phyloP scores from a whole-genome alignment of 1,139 yeast genomes.

The Yueomyces sp. region DNA sequence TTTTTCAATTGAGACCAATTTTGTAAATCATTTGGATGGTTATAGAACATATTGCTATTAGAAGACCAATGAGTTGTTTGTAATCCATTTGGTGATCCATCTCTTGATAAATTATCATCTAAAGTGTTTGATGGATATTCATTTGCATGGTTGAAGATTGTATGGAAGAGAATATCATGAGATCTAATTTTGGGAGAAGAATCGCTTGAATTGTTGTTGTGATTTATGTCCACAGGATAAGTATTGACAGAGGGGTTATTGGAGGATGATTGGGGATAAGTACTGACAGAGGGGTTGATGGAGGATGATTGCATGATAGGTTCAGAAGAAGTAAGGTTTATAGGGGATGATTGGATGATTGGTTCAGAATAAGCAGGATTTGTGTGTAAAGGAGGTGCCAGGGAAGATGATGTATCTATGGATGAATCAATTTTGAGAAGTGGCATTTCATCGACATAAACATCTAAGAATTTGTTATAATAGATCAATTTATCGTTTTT shows the following conservation, averaged over 20 bases:
- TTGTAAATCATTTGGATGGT: constrained; percentile 42
- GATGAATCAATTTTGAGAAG: constrained; percentile 17
- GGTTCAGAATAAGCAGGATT: background rate
- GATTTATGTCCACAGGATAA: too few relatives aligned
- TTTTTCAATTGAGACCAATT: constrained; percentile 44
- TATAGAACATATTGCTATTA: constrained; percentile 37
- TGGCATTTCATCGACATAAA: constrained; percentile 47
- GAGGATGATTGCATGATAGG: background rate
- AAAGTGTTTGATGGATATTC: background rate
- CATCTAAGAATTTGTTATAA: constrained; percentile 45
- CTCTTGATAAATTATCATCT: background rate
- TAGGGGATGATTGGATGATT: background rate
- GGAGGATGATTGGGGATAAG: background rate
- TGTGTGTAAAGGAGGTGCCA: background rate
- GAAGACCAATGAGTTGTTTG: constrained; percentile 10
- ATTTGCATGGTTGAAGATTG: background rate
- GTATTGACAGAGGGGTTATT: background rate
- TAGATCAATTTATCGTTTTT: constrained; percentile 41
- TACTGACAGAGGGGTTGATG: background rate
- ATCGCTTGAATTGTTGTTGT: too few relatives aligned
- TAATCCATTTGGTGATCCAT: background rate
- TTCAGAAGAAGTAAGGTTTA: background rate
- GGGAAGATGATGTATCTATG: background rate
- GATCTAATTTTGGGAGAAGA: background rate
- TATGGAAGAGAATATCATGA: too few relatives aligned